Percentiles rank a stretch among this genome's conserved stretches.
Conservation (phyloP, 2,329 filamentous ascomycete genomes). For the Grosmannia huntii region DNA sequence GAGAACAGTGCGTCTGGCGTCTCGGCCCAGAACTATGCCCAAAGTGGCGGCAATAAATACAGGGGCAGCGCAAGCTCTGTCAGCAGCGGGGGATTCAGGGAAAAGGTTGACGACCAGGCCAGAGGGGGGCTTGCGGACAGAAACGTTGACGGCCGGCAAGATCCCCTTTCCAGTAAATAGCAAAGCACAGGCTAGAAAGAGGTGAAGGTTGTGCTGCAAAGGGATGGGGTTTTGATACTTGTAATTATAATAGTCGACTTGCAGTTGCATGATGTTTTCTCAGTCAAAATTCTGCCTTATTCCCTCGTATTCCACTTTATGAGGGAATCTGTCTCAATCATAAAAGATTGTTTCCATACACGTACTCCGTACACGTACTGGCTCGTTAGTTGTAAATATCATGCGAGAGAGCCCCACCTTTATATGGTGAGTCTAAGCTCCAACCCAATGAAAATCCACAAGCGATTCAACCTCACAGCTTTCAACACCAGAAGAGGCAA, state of each 20-base stretch:
- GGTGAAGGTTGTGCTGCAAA: background rate
- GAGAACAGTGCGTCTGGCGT: slow-evolving; percentile 7
- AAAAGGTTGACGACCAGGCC: background rate
- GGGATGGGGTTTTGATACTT: background rate
- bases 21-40: background rate
- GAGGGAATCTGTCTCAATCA: too few relatives aligned
- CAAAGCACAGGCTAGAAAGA: background rate
- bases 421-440: background rate
- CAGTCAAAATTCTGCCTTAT: too few relatives aligned
- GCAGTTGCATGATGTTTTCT: too few relatives aligned
- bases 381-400: background rate
- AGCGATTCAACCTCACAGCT: background rate
- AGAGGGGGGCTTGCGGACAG: background rate
- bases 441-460: background rate
- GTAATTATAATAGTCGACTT: background rate
- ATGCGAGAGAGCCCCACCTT: background rate
- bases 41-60: background rate
- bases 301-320: too few relatives aligned
- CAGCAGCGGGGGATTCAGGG: background rate
- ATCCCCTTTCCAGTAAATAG: background rate
- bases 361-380: too few relatives aligned
- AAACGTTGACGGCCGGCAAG: background rate
- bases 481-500: too few relatives aligned
- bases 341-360: too few relatives aligned
- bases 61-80: background rate